Evolutionary conservation across 2,329 filamentous ascomycete genomes (phyloP).

Genomic region (Akanthomyces dipterigenus): DNA sequence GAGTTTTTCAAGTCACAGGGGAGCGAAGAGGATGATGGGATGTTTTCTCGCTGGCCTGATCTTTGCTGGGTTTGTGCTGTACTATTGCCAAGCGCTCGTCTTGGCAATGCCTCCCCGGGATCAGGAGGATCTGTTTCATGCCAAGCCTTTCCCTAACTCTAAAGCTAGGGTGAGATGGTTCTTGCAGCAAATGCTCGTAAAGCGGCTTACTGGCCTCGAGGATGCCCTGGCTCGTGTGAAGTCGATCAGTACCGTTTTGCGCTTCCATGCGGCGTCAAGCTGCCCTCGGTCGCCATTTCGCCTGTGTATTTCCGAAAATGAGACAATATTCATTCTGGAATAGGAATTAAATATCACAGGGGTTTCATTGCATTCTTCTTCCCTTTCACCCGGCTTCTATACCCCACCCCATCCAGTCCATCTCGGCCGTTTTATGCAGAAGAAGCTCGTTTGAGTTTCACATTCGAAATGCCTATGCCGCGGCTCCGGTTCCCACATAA

Average conservation of each 20-base stretch:
- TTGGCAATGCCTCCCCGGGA: neutral
- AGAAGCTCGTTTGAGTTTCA: too few relatives aligned
- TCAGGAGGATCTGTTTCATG: neutral
- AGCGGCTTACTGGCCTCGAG: neutral
- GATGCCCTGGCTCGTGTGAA: neutral
- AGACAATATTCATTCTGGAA: too few relatives aligned
- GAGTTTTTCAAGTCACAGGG: neutral
- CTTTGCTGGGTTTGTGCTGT: neutral
- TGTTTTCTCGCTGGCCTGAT: neutral
- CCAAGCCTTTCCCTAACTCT: neutral
- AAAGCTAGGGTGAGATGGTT: neutral
- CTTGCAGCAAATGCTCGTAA: neutral
- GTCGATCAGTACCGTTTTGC: too few relatives aligned
- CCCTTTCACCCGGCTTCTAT: too few relatives aligned
- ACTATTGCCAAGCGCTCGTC: neutral
- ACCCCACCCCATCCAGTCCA: too few relatives aligned
- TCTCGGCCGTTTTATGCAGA: neutral
- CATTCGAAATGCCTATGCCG: neutral
- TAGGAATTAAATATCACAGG: too few relatives aligned
- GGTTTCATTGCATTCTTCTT: too few relatives aligned
- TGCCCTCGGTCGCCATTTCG: too few relatives aligned
- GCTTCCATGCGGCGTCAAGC: too few relatives aligned
- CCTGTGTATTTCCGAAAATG: too few relatives aligned
- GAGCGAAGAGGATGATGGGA: neutral
- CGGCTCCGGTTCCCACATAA: neutral